Evolutionary conservation across 1,284 basidiomycete species (phyloP).

Genomic region (Ceratobasidium sp.): DNA sequence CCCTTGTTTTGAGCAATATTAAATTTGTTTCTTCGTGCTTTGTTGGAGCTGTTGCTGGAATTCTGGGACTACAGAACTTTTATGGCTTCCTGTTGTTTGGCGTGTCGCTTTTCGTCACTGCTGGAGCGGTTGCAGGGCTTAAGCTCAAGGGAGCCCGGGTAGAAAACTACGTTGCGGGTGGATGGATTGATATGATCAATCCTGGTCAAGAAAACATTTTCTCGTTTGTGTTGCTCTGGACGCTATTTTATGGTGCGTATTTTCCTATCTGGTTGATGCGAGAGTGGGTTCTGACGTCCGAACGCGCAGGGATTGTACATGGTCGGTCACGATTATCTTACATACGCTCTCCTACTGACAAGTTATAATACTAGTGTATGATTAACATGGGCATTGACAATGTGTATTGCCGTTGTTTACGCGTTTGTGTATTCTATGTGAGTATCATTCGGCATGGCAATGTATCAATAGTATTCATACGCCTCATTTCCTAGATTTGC

Average conservation of each 20-base stretch:
- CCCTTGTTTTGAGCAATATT: constrained; percentile 68
- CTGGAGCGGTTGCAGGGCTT: constrained; percentile 72
- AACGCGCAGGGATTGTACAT: constrained; percentile 61
- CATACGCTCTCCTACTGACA: background rate
- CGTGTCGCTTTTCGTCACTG: constrained; percentile 73
- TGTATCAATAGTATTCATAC: background rate
- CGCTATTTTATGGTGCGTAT: constrained; percentile 83
- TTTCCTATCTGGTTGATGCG: constrained; percentile 45
- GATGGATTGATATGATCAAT: constrained; percentile 72
- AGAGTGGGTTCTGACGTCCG: constrained; percentile 1
- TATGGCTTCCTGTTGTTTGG: constrained; percentile 84
- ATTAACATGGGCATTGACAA: constrained; percentile 20
- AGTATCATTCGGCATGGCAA: background rate
- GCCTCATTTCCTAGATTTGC: background rate
- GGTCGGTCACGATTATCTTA: constrained; percentile 53
- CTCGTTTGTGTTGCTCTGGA: constrained; percentile 90
- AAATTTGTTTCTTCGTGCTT: constrained; percentile 86
- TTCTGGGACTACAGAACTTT: constrained; percentile 87
- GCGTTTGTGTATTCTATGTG: background rate
- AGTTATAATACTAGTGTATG: constrained; percentile 40
- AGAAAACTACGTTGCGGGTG: constrained; percentile 65
- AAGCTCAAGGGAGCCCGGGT: constrained; percentile 74
- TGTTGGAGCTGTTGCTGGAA: constrained; percentile 85
- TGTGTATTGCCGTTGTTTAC: background rate
- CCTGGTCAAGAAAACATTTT: constrained; percentile 88